These are phyloP conservation scores for Jackrogersella multiformis DNA, from an alignment of 495 filamentous ascomycete species.

Conservation along the genomic window DNA sequence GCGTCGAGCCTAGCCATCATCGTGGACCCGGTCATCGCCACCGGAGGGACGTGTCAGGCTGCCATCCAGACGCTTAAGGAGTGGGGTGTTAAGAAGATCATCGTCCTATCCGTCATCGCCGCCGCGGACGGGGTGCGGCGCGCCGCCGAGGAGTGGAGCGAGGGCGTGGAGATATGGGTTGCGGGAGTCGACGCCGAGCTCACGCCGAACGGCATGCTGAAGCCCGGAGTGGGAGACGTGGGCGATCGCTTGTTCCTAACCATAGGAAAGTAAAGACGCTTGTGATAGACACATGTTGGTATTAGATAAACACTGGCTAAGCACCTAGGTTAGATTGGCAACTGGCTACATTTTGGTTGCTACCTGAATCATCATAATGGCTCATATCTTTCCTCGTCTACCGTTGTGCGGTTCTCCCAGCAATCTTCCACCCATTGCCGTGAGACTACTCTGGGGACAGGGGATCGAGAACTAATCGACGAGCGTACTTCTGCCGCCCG, in stretches of 20 bases:
- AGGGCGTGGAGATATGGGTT: constrained; percentile 81
- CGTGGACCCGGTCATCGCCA: constrained; percentile 92
- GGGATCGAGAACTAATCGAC: constrained; percentile 53
- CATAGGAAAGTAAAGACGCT: constrained; percentile 75
- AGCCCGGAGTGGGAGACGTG: constrained; percentile 89
- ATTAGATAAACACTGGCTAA: constrained; percentile 6
- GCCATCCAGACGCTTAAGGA: constrained; percentile 89
- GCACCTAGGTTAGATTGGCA: constrained; percentile 15
- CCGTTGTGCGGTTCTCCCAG: constrained; percentile 77
- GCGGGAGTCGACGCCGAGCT: constrained; percentile 79
- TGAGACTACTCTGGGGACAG: constrained; percentile 75
- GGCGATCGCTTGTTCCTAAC: constrained; percentile 94
- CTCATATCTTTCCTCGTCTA: constrained; percentile 81
- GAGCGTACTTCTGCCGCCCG: constrained; percentile 56
- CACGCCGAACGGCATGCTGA: constrained; percentile 85
- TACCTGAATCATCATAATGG: constrained; percentile 35
- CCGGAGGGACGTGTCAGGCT: constrained; percentile 86
- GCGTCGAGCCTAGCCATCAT: constrained; percentile 76
- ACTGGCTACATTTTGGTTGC: neutral
- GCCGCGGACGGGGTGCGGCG: constrained; percentile 70
- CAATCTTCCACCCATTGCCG: constrained; percentile 79
- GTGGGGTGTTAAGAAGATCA: constrained; percentile 85
- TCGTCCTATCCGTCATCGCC: constrained; percentile 80
- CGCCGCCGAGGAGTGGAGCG: constrained; percentile 77
- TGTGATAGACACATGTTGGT: constrained; percentile 1